Base-by-base conservation (phyloP, 768 basidiomycete genomes). In the Mycena galopus region DNA sequence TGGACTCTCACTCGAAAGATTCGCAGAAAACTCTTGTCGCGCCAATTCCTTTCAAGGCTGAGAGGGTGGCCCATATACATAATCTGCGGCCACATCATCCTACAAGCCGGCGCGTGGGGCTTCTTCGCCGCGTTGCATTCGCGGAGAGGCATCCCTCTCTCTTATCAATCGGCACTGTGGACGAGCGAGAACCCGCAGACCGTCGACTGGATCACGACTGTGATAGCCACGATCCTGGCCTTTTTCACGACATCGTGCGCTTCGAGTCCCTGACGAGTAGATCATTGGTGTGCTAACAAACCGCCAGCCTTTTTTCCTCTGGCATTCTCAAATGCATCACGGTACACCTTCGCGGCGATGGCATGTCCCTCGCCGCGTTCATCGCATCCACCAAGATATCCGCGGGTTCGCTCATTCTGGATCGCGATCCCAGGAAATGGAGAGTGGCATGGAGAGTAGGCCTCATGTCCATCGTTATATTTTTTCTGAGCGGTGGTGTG, bases 361-460 rank as follows among this genome's bases (percentile, higher is more conserved):
- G 62, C 47, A 64, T 64, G 62, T 51, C 62, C 12, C 14, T 64
- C 12, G 47, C 47, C 16, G 23, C 30, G 19, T 64, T 64, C 3
- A 51, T 64, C 11, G 5, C 50, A 4, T 16, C 11, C n/a, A 25
- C 27, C 47, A 64, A 35, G 27, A 51, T 64, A 12, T 64, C 62
- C 39, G 51, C 62, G 32, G 32, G 62, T 3, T 64, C 62, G 12
- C 17, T 64, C 25, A 55, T 66, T 21, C 65, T 58, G 62, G 5
- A 39, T 12, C 17, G 32, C 55, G 65, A 66, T 10, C 19, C 27
- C n/a, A 14, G 23, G 17, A 42, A 21, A 33, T 4, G 55, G 21
- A 66, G 29, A 35, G 64, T 16, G 56, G 64, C 56, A n/a, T 44
- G 25, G 39, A 47, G 37, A 12, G 19, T 10, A 25, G 16, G 64